phyloP scores from a whole-genome alignment of 768 basidiomycete species.

The Collybia mongolica region DNA sequence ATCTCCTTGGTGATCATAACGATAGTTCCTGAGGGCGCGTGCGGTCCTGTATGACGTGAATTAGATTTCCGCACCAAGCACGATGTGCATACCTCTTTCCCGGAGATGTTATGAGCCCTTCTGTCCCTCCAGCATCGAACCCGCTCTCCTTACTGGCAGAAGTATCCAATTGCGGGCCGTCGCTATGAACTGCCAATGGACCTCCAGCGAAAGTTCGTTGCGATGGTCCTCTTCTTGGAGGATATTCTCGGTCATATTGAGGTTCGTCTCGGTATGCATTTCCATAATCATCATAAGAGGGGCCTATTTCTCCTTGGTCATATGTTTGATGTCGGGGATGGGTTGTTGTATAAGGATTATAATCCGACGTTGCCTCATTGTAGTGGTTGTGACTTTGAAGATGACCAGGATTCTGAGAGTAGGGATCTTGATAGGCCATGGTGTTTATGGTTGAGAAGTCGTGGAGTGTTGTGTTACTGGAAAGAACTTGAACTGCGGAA shows the following conservation, averaged over 20 bases:
- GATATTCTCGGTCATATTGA: constrained; percentile 22
- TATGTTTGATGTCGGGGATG: constrained; percentile 47
- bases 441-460: constrained; percentile 5
- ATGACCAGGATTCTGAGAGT: constrained; percentile 30
- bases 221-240: constrained; percentile 20
- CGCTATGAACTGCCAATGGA: background rate
- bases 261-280: constrained; percentile 38
- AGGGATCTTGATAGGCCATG: constrained; percentile 60
- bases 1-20: constrained; percentile 57
- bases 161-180: constrained; percentile 1
- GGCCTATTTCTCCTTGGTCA: constrained; percentile 41
- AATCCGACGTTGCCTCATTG: constrained; percentile 29
- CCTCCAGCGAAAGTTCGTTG: constrained; percentile 15
- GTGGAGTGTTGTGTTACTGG: no score
- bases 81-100: constrained; percentile 11
- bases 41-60: constrained; percentile 26
- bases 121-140: constrained; percentile 3
- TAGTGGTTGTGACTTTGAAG: constrained; percentile 28
- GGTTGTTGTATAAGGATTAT: constrained; percentile 43
- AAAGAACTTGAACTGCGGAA: no score
- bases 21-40: constrained; percentile 47
- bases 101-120: background rate
- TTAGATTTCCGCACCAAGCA: background rate
- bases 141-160: constrained; percentile 9
- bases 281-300: constrained; percentile 30